A percentile compares a stretch with the other conserved stretches of the same genome.
Conservation (phyloP, 2,329 filamentous ascomycete genomes). For the Penicillium janthinellum region DNA sequence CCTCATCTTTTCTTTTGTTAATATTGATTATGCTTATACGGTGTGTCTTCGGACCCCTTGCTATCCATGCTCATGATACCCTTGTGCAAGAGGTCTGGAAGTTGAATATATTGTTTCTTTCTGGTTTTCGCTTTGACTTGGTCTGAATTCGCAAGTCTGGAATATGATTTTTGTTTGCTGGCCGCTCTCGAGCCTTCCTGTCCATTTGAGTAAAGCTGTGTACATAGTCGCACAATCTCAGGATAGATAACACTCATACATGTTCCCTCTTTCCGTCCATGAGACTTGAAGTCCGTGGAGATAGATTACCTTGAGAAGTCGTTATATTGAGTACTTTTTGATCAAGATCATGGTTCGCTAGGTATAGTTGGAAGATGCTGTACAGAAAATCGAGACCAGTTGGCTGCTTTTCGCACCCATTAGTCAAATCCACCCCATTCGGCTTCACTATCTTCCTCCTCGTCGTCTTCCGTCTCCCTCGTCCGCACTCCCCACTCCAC, state of each 20-base stretch:
- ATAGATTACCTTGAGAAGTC: not conserved
- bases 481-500: conserved; percentile 58
- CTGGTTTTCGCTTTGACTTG: not conserved
- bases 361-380: not conserved
- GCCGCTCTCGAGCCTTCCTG: conserved; percentile 2
- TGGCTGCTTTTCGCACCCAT: conserved; percentile 1
- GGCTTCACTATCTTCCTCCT: conserved; percentile 52
- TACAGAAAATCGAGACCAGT: not conserved
- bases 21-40: conserved; percentile 14
- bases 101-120: conserved; percentile 15
- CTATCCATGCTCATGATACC: conserved; percentile 37
- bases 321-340: not conserved
- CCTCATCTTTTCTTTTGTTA: conserved; percentile 11
- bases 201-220: conserved; percentile 6
- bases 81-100: conserved; percentile 27
- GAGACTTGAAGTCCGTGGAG: not conserved
- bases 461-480: conserved; percentile 43
- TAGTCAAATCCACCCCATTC: conserved; percentile 67
- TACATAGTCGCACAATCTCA: conserved; percentile 10
- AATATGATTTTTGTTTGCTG: not conserved
- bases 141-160: not conserved
- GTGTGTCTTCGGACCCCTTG: conserved; percentile 20
- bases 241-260: conserved; percentile 14
- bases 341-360: conserved; percentile 1
- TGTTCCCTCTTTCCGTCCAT: not conserved